Conservation (phyloP, 768 basidiomycete genomes). For the Boletus sp. region DNA sequence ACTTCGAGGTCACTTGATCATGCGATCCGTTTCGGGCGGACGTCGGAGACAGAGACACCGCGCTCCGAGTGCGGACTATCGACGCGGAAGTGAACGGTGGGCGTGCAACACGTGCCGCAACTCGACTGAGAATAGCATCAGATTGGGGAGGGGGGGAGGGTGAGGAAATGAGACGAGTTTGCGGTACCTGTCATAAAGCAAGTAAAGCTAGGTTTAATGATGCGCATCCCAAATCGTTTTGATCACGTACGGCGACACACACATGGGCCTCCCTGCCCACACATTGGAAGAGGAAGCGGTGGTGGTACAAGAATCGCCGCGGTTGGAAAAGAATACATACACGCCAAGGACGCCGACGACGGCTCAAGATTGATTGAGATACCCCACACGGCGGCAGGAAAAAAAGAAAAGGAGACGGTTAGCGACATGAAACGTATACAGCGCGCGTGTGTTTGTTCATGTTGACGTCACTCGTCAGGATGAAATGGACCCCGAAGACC, state of each 20-base stretch:
- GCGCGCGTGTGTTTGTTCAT: not conserved
- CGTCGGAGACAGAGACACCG: not conserved
- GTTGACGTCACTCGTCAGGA: not conserved
- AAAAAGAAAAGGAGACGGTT: not conserved
- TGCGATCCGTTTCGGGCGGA: constrained; percentile 12
- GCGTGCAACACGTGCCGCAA: constrained; percentile 14
- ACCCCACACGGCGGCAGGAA: not conserved
- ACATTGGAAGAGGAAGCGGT: not conserved
- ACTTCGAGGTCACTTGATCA: not conserved
- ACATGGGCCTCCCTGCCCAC: not conserved
- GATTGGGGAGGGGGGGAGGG: not conserved
- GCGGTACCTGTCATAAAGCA: not conserved
- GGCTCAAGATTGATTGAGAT: too few relatives aligned
- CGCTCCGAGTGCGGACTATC: constrained; percentile 11
- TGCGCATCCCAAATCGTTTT: not conserved
- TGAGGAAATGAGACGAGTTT: not conserved
- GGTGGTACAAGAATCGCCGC: not conserved
- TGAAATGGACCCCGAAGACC: constrained; percentile 1
- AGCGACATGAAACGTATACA: not conserved
- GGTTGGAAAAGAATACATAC: not conserved
- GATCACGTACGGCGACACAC: constrained; percentile 3
- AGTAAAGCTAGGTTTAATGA: constrained; percentile 10
- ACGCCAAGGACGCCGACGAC: not conserved
- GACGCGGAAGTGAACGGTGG: constrained; percentile 16
- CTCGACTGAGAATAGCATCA: not conserved